Evolutionary conservation across 2,329 filamentous ascomycete species (phyloP), one percentile per base, ranked within the genome.

Genomic region (Pseudogymnoascus sp.): DNA sequence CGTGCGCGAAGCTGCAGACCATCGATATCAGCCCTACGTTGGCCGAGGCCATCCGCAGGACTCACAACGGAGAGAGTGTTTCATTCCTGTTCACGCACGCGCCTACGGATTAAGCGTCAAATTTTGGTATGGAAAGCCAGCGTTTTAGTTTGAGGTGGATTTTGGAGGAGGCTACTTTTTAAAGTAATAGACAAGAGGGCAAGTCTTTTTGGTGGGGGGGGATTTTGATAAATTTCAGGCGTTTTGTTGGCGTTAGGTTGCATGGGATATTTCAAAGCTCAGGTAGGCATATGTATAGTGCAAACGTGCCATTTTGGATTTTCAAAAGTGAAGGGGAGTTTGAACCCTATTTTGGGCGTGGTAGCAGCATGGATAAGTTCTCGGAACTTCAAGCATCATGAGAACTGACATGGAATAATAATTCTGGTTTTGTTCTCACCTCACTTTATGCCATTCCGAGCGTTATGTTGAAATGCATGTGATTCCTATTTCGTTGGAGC

Each of bases 21-120:
- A 96, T 97, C 73, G 92, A 97, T 75, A 91, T 97, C 69, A 91
- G 89, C 70, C 89, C 90, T 42, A 96, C 92, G 36, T 78, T 90
- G 63, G 87, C 85, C n/a, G 87, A 87, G 76, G 86, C 86, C 11
- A 88, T 87, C 68, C 79, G 85, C 62, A 78, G 86, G 70, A 89
- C 87, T 19, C 87, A 87, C 74, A 89, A 89, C 70, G 87, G 84
- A 68, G 82, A 84, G 74, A 82, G 80, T 64, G 86, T 89, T 22
- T 87, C 84, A 23, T 89, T 87, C 71, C 75, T 89, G 60, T 89
- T 89, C 75, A 86, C 82, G 65, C 85, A 89, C 72, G 85, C 84
- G 45, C 85, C 85, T 62, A 75, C 77, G 52, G 78, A 80, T 61
- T 78, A 70, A 71, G 38, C 9, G 2, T 36, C 8, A 19, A 11